Percentiles rank a stretch among this genome's conserved stretches.
Evolutionary conservation across 257 asterid species (phyloP).

Genomic region (Anisodus tanguticus): DNA sequence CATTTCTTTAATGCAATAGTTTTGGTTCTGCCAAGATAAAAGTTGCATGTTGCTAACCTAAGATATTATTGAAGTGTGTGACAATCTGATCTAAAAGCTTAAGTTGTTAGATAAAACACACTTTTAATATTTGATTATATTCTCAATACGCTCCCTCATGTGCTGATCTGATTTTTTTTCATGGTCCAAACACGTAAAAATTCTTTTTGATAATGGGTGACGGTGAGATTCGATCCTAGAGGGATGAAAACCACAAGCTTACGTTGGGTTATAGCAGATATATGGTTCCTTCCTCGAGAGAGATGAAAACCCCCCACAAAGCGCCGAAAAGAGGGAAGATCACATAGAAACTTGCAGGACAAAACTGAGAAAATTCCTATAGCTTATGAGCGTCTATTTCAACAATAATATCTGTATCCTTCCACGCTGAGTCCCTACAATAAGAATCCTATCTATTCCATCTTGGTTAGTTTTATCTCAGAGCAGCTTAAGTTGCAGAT

Average conservation of each 20-base stretch:
- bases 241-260: too few species aligned
- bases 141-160: too few species aligned
- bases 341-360: not conserved
- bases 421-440: not conserved
- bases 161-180: too few species aligned
- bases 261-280: not conserved
- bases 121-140: too few species aligned
- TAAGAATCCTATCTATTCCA: not conserved
- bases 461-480: conserved; percentile 8
- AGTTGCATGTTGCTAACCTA: too few species aligned
- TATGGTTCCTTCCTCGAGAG: not conserved
- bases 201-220: too few species aligned
- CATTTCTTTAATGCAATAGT: not conserved
- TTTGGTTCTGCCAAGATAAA: not conserved
- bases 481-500: not conserved
- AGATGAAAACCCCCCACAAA: not conserved
- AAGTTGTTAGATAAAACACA: too few species aligned
- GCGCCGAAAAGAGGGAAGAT: not conserved
- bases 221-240: too few species aligned
- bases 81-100: too few species aligned
- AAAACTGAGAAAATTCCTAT: not conserved
- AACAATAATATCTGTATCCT: not conserved
- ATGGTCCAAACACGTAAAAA: too few species aligned
- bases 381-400: not conserved
- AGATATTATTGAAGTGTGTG: too few species aligned